Evolutionary conservation across 257 asterid species (phyloP), one percentile per base, ranked within the genome.

Genomic region (Capsicum pubescens): DNA sequence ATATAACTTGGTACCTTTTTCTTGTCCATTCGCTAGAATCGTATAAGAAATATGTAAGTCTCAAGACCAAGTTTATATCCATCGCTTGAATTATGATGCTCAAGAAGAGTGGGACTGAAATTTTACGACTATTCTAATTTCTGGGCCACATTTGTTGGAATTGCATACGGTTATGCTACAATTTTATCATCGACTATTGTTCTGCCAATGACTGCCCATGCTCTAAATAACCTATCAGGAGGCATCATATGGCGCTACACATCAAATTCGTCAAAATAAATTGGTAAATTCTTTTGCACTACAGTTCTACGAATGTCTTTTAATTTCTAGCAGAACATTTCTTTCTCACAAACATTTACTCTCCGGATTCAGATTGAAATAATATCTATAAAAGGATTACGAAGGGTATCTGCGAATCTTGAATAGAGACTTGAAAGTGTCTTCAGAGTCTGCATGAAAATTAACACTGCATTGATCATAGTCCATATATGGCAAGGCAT

Each of bases 201-300:
- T 7, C 98, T 94, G 68, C 91, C 98, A 77, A 92, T 96, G 97
- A 95, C 97, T 86, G 89, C 98, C 58, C 99, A 94, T 88, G 92
- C 98, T 3, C 78, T 96, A 64, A 96, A 94, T 92, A 96, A 94
- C 86, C 88, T 96, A 55, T 81, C 88, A 6, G 98, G 97, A 80
- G 97, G 94, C 76, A 57, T 92, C 90, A 84, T 90, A 19, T 92
- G 98, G 98, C 94, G 92, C 42, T 87, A 85, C 92, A 87, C 91
- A 1, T 87, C 94, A 48, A 82, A 84, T 81, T 87, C 94, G 46
- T 81, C 91, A 2, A 88, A 90, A 82, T 84, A 71, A 85, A 74
- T 79, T 16, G 69, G 84, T 66, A 82, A 80, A 19, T 80, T 54
- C 63, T 52, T 76, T 26, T 44, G 4, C 79, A 39, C 35, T 32